phyloP scores from a whole-genome alignment of 2,329 filamentous ascomycete species.

The Aspergillus quadricinctus region DNA sequence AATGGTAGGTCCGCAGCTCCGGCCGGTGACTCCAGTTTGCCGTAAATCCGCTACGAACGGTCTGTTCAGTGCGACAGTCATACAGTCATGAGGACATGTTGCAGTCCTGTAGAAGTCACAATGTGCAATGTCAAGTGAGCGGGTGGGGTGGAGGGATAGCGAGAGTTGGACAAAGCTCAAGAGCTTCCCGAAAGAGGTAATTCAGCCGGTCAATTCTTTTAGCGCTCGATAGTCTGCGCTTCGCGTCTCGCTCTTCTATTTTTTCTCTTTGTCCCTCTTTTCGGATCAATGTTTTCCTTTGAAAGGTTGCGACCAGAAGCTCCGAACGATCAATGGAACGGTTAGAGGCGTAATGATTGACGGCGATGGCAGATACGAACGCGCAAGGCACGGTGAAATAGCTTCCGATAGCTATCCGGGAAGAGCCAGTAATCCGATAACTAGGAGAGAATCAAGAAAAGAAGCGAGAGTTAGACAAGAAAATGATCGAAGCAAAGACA shows the following conservation, averaged over 20 bases:
- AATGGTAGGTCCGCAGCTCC: slow-evolving; percentile 15
- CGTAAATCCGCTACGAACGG: slow-evolving; percentile 14
- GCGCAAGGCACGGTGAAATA: background rate
- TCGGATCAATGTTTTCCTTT: too few species aligned
- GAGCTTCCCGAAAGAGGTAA: slow-evolving; percentile 11
- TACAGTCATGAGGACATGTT: slow-evolving; percentile 21
- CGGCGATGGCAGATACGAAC: background rate
- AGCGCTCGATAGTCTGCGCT: background rate
- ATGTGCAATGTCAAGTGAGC: background rate
- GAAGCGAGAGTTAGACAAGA: background rate
- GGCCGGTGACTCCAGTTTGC: slow-evolving; percentile 15
- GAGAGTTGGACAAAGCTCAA: background rate
- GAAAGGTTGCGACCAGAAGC: too few species aligned
- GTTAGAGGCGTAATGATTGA: background rate
- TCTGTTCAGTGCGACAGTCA: slow-evolving; percentile 18
- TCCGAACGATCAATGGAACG: too few species aligned
- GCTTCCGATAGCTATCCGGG: background rate
- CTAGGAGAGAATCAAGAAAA: slow-evolving; percentile 1
- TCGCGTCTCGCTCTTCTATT: background rate
- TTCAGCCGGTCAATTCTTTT: slow-evolving; percentile 3
- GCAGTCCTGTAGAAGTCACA: slow-evolving; percentile 8
- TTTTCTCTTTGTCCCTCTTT: background rate
- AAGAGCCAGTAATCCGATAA: background rate
- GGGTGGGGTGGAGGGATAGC: background rate
- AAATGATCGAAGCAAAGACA: background rate